A percentile compares a stretch with the other conserved stretches of the same genome.
phyloP scores from a whole-genome alignment of 805 yeast species.

The Deakozyma indianensis region DNA sequence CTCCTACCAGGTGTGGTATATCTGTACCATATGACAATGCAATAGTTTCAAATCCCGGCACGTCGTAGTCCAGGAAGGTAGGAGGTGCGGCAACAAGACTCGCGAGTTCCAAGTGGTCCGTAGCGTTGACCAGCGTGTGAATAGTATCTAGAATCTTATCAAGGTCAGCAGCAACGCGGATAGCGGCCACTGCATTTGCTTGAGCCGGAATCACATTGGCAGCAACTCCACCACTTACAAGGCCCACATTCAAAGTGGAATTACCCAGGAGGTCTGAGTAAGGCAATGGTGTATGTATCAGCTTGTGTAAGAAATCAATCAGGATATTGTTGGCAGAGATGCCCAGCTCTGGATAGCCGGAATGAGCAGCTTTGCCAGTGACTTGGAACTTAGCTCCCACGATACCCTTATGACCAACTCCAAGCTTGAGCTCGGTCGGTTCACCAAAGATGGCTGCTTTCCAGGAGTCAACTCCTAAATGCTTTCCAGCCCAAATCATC shows the following conservation, averaged over 20 bases:
- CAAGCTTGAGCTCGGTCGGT: slow-evolving; percentile 57
- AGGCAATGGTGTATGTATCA: slow-evolving; percentile 35
- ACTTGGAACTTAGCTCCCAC: slow-evolving; percentile 28
- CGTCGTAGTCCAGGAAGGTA: slow-evolving; percentile 37
- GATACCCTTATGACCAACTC: slow-evolving; percentile 57
- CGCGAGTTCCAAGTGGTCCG: slow-evolving; percentile 13
- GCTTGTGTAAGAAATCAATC: slow-evolving; percentile 33
- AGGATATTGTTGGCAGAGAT: slow-evolving; percentile 45
- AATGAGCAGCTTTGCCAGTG: slow-evolving; percentile 48
- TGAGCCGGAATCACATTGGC: slow-evolving; percentile 48
- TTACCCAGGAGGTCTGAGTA: slow-evolving; percentile 38
- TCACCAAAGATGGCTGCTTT: slow-evolving; percentile 56
- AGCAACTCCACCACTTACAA: slow-evolving; percentile 47
- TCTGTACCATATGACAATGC: slow-evolving; percentile 40
- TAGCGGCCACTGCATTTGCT: slow-evolving; percentile 34
- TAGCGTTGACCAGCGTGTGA: slow-evolving; percentile 20
- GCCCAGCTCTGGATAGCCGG: slow-evolving; percentile 60
- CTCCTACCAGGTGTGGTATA: slow-evolving; percentile 30
- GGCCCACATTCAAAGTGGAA: slow-evolving; percentile 48
- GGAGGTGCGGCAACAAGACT: slow-evolving; percentile 22
- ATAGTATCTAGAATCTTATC: slow-evolving; percentile 26
- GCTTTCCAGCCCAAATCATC: slow-evolving; percentile 32
- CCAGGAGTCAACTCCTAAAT: slow-evolving; percentile 33
- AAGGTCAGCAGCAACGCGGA: slow-evolving; percentile 40
- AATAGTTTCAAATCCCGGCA: slow-evolving; percentile 48